Evolutionary conservation across 169 alveolate genomes (phyloP).

Genomic region (Eimeria necatrix): DNA sequence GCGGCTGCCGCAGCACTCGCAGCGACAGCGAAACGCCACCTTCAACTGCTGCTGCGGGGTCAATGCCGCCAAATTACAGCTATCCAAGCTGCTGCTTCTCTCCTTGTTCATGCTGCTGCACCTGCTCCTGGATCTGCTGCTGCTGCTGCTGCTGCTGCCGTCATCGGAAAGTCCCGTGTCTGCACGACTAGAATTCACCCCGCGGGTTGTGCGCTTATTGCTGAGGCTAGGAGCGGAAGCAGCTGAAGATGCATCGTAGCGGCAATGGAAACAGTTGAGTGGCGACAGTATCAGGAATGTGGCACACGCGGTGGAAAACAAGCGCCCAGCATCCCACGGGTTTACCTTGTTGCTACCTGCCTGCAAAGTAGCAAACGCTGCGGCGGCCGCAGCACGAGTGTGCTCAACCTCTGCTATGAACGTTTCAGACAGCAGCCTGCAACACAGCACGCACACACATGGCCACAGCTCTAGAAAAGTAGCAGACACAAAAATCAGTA

Average conservation of each 20-base stretch:
- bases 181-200: neutral
- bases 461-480: neutral
- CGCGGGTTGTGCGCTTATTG: neutral
- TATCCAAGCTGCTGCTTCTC: constrained; percentile 48
- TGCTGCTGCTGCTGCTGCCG: constrained; percentile 35
- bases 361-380: constrained; percentile 30
- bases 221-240: constrained; percentile 33
- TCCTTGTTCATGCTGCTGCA: neutral
- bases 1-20: constrained; percentile 66
- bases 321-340: constrained; percentile 50
- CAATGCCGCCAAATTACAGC: neutral
- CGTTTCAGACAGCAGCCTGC: constrained; percentile 11
- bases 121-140: neutral
- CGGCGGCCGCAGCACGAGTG: constrained; percentile 50
- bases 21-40: constrained; percentile 37
- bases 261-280: constrained; percentile 41
- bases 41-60: constrained; percentile 38
- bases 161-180: neutral
- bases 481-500: neutral
- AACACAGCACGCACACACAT: neutral
- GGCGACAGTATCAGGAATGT: constrained; percentile 53
- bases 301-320: constrained; percentile 30
- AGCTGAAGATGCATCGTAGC: neutral
- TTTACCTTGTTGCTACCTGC: constrained; percentile 1
- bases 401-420: constrained; percentile 57